phyloP scores from a whole-genome alignment of 2,329 filamentous ascomycete genomes.

The Tolypocladium pustulatum region DNA sequence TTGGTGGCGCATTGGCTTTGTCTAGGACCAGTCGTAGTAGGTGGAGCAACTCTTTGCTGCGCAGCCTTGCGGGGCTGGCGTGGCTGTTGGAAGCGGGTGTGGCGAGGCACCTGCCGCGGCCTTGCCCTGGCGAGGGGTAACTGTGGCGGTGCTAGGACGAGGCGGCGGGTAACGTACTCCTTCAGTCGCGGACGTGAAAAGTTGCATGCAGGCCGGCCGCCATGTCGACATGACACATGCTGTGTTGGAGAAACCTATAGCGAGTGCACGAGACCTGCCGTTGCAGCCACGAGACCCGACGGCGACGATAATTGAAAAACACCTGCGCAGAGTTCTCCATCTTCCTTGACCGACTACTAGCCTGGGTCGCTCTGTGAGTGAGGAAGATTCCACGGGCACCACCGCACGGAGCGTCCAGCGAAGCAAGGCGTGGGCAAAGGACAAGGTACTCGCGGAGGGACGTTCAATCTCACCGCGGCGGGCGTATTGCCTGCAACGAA shows the following conservation, averaged over 20 bases:
- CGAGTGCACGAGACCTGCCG: not conserved
- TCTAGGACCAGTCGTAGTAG: no score
- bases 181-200: no score
- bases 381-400: not conserved
- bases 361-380: not conserved
- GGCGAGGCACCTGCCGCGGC: no score
- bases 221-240: not conserved
- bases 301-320: not conserved
- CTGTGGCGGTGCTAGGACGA: no score
- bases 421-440: not conserved
- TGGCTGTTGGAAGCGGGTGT: no score
- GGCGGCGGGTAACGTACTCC: no score
- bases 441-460: not conserved
- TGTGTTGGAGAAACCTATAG: not conserved
- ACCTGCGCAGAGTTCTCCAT: no score
- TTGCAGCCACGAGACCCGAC: not conserved
- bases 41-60: no score
- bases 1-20: no score
- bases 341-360: not conserved
- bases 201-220: not conserved
- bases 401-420: not conserved
- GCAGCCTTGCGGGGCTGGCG: no score
- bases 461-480: not conserved
- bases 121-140: no score
- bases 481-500: constrained; percentile 1